These are phyloP conservation scores for Barnettozyma hawaiiensis DNA, from an alignment of 1,139 yeast species.

Conservation along the genomic window DNA sequence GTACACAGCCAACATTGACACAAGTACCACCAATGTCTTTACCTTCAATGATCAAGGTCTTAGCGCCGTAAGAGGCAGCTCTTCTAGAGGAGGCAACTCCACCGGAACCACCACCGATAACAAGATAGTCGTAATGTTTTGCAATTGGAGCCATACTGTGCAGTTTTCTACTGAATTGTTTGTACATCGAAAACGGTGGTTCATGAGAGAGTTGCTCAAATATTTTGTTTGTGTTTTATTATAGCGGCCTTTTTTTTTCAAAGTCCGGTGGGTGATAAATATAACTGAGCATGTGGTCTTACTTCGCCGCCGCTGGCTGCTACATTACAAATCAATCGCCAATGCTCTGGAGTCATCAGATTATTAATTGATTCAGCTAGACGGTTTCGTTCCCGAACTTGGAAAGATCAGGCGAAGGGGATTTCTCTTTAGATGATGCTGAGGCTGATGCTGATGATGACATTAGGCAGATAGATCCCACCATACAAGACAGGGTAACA, in stretches of 20 bases:
- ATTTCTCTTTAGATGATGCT: background rate
- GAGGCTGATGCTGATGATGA: too few species aligned
- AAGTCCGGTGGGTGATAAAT: background rate
- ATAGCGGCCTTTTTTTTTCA: too few species aligned
- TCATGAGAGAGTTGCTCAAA: background rate
- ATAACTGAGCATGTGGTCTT: too few species aligned
- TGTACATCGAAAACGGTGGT: slow-evolving; percentile 7
- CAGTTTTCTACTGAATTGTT: slow-evolving; percentile 10
- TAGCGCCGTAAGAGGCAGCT: slow-evolving; percentile 92
- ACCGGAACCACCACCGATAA: slow-evolving; percentile 99
- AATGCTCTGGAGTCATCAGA: too few species aligned
- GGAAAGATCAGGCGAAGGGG: background rate
- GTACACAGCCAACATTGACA: slow-evolving; percentile 99
- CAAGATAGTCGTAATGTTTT: slow-evolving; percentile 80
- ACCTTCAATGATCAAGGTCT: slow-evolving; percentile 76
- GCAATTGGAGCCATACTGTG: slow-evolving; percentile 25
- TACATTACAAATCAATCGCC: too few species aligned
- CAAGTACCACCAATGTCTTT: slow-evolving; percentile 93
- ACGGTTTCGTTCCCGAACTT: background rate
- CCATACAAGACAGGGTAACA: slow-evolving; percentile 7
- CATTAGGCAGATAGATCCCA: slow-evolving; percentile 8
- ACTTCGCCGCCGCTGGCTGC: too few species aligned
- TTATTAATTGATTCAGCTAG: background rate
- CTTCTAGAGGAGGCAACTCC: slow-evolving; percentile 98
- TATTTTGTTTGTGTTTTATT: too few species aligned